Evolutionary conservation across 2,329 filamentous ascomycete species (phyloP).

Genomic region (Fusarium floridanum): DNA sequence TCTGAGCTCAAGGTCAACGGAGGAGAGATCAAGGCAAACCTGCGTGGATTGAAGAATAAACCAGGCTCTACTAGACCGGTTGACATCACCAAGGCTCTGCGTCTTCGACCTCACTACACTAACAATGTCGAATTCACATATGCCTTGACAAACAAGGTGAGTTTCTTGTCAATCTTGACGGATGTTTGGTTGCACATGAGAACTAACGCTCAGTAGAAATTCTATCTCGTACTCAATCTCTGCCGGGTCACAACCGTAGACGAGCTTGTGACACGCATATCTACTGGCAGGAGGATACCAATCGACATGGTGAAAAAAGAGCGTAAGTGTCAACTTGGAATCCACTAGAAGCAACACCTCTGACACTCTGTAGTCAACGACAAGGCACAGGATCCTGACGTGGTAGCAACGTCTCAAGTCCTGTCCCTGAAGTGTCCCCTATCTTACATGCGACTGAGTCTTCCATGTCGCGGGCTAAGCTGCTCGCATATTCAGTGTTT

Average conservation of each 20-base stretch:
- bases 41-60: slow-evolving; percentile 95
- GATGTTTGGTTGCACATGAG: slow-evolving; percentile 19
- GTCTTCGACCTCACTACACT: slow-evolving; percentile 76
- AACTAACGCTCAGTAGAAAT: slow-evolving; percentile 67
- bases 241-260: slow-evolving; percentile 80
- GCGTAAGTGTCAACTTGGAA: slow-evolving; percentile 67
- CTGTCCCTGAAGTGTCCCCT: slow-evolving; percentile 94
- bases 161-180: slow-evolving; percentile 32
- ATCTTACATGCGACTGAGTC: slow-evolving; percentile 83
- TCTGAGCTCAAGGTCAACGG: slow-evolving; percentile 92
- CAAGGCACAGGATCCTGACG: slow-evolving; percentile 87
- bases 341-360: background rate
- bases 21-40: slow-evolving; percentile 90
- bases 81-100: slow-evolving; percentile 85
- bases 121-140: slow-evolving; percentile 91
- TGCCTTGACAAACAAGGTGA: slow-evolving; percentile 88
- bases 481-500: slow-evolving; percentile 97
- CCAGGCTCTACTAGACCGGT: slow-evolving; percentile 93
- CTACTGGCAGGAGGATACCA: slow-evolving; percentile 77
- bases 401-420: slow-evolving; percentile 87
- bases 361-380: slow-evolving; percentile 72
- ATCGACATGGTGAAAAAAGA: slow-evolving; percentile 87
- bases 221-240: slow-evolving; percentile 78
- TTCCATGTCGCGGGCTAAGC: slow-evolving; percentile 82
- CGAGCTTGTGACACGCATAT: slow-evolving; percentile 77